Conservation (phyloP, 164 flowering plant genomes). For the Stephania japonica region DNA sequence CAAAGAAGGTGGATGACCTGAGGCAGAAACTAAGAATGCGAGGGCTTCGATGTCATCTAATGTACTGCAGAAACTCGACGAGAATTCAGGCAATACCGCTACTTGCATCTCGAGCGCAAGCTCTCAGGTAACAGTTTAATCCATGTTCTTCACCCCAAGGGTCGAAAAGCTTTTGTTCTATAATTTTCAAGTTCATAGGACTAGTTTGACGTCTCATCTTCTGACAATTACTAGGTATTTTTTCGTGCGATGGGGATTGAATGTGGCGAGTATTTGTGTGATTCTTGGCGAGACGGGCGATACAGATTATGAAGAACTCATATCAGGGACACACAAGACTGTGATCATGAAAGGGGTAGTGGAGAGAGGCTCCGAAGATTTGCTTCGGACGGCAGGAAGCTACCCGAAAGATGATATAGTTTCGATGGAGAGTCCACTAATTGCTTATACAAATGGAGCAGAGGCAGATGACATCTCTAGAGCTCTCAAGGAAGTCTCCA, state of each 20-base stretch:
- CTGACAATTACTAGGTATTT: conserved; percentile 49
- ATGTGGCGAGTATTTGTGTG: conserved; percentile 83
- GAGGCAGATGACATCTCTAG: conserved; percentile 52
- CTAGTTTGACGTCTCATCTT: neutral
- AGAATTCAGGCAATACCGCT: conserved; percentile 81
- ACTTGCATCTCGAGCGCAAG: conserved; percentile 89
- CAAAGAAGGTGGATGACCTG: conserved; percentile 69
- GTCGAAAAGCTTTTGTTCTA: neutral
- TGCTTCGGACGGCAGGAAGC: conserved; percentile 61
- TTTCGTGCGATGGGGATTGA: conserved; percentile 89
- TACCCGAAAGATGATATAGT: conserved; percentile 65
- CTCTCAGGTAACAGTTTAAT: conserved; percentile 58
- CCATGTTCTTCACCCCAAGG: too few relatives aligned
- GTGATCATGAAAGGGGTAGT: conserved; percentile 70
- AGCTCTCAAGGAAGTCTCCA: conserved; percentile 41
- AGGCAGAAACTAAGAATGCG: conserved; percentile 91
- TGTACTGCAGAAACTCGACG: conserved; percentile 87
- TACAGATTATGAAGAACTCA: conserved; percentile 83
- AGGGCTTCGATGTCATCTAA: conserved; percentile 87
- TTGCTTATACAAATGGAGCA: conserved; percentile 33
- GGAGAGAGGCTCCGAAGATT: conserved; percentile 58
- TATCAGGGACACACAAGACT: conserved; percentile 81
- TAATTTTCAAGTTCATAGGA: neutral
- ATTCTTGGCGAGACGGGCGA: conserved; percentile 86
- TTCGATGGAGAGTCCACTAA: conserved; percentile 63